phyloP scores from a whole-genome alignment of 352 stramenopile species.

The Phytophthora sojae region DNA sequence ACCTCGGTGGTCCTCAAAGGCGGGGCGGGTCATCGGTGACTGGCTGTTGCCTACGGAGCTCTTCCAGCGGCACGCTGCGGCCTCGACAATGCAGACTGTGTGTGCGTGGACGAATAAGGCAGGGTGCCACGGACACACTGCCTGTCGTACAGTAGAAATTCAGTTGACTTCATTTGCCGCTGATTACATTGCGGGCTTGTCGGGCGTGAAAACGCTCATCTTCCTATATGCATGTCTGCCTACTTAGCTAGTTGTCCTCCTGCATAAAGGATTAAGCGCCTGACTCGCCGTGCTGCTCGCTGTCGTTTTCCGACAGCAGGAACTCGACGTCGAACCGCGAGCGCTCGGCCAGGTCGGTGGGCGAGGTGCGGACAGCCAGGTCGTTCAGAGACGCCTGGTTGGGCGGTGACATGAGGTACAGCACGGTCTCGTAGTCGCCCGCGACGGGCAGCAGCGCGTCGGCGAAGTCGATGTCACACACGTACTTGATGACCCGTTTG shows the following conservation, averaged over 20 bases:
- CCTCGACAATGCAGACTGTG: conserved; percentile 11
- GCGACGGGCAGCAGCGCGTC: conserved; percentile 40
- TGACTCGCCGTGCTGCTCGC: not conserved
- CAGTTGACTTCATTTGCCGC: conserved; percentile 23
- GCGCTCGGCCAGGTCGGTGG: conserved; percentile 20
- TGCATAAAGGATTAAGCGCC: no score
- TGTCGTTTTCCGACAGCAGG: conserved; percentile 40
- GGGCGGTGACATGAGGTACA: conserved; percentile 45
- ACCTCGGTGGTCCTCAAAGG: conserved; percentile 13
- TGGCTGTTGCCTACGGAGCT: not conserved
- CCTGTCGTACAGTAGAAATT: conserved; percentile 5
- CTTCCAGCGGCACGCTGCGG: not conserved
- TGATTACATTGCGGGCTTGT: conserved; percentile 3
- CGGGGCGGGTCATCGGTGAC: not conserved
- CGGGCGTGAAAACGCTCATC: conserved; percentile 17
- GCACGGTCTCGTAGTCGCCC: conserved; percentile 45
- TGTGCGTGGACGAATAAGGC: not conserved
- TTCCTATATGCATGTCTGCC: not conserved
- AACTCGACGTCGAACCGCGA: conserved; percentile 52
- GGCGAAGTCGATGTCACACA: conserved; percentile 52
- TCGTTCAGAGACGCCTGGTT: conserved; percentile 46
- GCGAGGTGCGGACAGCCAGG: conserved; percentile 43
- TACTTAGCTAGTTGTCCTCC: no score
- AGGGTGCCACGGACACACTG: not conserved
- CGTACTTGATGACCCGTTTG: conserved; percentile 51